A percentile compares a stretch with the other conserved stretches of the same genome.
Conservation (phyloP, 306 rosid species). For the Inga oerstediana region DNA sequence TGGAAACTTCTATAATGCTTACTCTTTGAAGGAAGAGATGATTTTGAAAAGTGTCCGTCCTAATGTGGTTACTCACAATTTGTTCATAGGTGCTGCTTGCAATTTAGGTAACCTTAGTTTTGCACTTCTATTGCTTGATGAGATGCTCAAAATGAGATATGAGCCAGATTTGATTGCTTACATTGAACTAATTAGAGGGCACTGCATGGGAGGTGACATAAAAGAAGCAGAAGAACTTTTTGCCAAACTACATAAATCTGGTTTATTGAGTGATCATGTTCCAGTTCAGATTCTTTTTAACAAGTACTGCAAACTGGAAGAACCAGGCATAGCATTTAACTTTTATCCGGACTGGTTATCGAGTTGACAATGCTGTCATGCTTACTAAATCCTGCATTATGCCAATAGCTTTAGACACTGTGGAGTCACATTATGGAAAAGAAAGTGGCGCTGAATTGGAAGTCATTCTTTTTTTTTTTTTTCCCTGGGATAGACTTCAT, state of each 20-base stretch:
- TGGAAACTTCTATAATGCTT: conserved; percentile 55
- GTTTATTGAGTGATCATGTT: conserved; percentile 61
- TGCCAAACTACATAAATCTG: conserved; percentile 49
- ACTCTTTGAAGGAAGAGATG: conserved; percentile 74
- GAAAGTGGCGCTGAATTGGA: conserved; percentile 23
- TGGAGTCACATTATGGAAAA: conserved; percentile 28
- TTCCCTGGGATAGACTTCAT: conserved; percentile 14
- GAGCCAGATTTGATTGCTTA: conserved; percentile 76
- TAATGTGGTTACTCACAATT: conserved; percentile 76
- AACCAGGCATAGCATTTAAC: conserved; percentile 63
- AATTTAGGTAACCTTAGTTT: conserved; percentile 39
- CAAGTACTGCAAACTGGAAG: conserved; percentile 54
- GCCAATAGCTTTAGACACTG: conserved; percentile 11
- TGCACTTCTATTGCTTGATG: conserved; percentile 51
- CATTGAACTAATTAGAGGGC: conserved; percentile 69
- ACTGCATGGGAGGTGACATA: conserved; percentile 57
- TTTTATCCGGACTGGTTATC: conserved; percentile 61
- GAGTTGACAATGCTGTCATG: conserved; percentile 30
- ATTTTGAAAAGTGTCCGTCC: conserved; percentile 52
- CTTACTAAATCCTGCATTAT: conserved; percentile 1
- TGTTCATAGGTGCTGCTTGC: conserved; percentile 76
- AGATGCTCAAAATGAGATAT: conserved; percentile 60
- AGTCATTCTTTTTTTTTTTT: conserved; percentile 19
- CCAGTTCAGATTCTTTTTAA: conserved; percentile 70
- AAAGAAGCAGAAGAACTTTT: conserved; percentile 70